These are phyloP conservation scores for Astragalus membranaceus DNA, from an alignment of 306 rosid genomes.

Conservation along the genomic window DNA sequence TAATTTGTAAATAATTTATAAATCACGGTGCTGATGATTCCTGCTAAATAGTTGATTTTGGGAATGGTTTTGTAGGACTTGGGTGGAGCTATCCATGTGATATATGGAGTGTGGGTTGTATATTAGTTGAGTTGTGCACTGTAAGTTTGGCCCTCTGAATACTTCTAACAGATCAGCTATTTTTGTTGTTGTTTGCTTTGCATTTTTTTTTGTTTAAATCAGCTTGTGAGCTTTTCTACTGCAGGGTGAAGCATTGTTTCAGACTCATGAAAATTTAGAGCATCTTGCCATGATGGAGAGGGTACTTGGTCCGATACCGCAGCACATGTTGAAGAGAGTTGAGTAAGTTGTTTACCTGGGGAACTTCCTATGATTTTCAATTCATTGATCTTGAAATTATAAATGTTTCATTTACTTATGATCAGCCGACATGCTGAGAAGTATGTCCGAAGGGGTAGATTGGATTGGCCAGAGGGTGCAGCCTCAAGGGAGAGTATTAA, in stretches of 20 bases:
- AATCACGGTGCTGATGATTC: background rate
- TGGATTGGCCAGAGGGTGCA: conserved; percentile 96
- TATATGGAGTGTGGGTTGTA: conserved; percentile 96
- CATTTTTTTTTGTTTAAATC: background rate
- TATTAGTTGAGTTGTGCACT: conserved; percentile 88
- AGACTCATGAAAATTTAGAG: conserved; percentile 93
- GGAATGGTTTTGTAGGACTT: conserved; percentile 44
- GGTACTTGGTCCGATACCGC: conserved; percentile 68
- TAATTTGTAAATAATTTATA: background rate
- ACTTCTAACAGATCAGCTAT: background rate
- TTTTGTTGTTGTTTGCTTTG: background rate
- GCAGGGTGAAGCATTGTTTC: conserved; percentile 95
- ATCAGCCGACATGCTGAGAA: conserved; percentile 76
- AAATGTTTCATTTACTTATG: background rate
- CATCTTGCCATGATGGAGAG: conserved; percentile 99
- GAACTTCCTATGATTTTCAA: background rate
- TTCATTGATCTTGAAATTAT: background rate
- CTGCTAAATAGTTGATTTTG: background rate
- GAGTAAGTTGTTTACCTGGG: conserved; percentile 44
- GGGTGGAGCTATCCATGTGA: conserved; percentile 98
- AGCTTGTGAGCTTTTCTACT: background rate
- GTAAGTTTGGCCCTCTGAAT: background rate
- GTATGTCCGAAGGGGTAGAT: conserved; percentile 76
- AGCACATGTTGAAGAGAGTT: conserved; percentile 57
- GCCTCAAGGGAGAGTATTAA: conserved; percentile 81